Evolutionary conservation across 345 rosid genomes (phyloP), one percentile per base, ranked within the genome.

Genomic region (Cardamine resedifolia): DNA sequence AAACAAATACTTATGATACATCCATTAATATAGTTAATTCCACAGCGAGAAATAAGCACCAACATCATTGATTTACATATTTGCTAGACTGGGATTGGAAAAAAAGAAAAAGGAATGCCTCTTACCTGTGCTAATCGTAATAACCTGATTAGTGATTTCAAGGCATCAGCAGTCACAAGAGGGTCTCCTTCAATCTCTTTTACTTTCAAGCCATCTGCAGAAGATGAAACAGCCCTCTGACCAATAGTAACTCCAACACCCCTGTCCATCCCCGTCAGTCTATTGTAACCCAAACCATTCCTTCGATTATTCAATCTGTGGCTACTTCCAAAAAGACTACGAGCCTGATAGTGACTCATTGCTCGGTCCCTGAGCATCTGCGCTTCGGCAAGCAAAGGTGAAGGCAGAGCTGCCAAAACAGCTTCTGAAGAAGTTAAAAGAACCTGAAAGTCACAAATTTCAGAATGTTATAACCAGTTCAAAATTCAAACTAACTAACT

Each of bases 281-380:
- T 83, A 68, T 89, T 91, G 82, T 89, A 87, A 58, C 96, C 99
- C 83, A 94, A 82, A 68, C 91, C 96, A 87, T 82, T 89, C 82
- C 97, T 88, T 21, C 92, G 86, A 80, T 81, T 83, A 70, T 74
- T 81, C 74, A 91, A 73, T 73, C 97, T 80, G 75, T 87, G 97
- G 82, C 86, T 82, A 82, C 87, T 73, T 65, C 94, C 96, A 82
- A 93, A 89, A 67, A 90, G 85, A 77, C 96, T 90, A 18, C 86
- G 96, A 61, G 97, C 97, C 74, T 88, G 95, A 81, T 90, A 91
- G 78, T 94, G 98, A 87, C 98, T 94, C 97, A 85, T 87, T 75
- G 97, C 97, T 62, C 98, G 81, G 79, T 94, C 97, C 77, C 98
- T 84, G 43, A 94, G 88, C 93, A 91, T 84, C 75, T 91, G 98